Conservation (phyloP, 1,284 basidiomycete species). For the Macrocystidia cucumis region DNA sequence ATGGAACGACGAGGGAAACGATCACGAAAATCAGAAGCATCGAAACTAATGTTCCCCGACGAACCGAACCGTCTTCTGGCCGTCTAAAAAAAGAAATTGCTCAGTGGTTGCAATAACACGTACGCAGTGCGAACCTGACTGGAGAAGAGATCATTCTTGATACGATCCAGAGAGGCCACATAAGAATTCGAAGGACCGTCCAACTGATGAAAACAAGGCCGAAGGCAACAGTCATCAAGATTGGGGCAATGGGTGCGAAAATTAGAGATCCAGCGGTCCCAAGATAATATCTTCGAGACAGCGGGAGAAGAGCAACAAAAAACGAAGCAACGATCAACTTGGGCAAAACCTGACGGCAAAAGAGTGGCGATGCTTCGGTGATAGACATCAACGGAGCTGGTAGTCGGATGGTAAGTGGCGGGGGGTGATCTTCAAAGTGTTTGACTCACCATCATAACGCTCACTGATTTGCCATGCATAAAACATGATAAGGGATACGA, state of each 20-base stretch:
- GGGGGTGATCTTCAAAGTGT: too few species aligned
- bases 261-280: conserved; percentile 46
- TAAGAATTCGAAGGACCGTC: conserved; percentile 36
- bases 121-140: too few species aligned
- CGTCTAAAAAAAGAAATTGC: too few species aligned
- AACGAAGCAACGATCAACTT: conserved; percentile 31
- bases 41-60: conserved; percentile 45
- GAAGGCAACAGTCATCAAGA: conserved; percentile 45
- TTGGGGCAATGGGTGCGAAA: conserved; percentile 44
- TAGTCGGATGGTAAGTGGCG: too few species aligned
- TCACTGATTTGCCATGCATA: conserved; percentile 34
- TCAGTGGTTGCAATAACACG: too few species aligned
- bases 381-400: too few species aligned
- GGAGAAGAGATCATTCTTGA: too few species aligned
- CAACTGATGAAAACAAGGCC: conserved; percentile 58
- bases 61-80: conserved; percentile 28
- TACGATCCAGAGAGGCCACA: conserved; percentile 34
- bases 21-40: conserved; percentile 55
- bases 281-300: conserved; percentile 45
- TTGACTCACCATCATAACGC: too few species aligned
- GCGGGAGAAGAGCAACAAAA: conserved; percentile 46
- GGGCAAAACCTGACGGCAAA: too few species aligned
- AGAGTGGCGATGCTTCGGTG: too few species aligned
- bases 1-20: conserved; percentile 74
- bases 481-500: conserved; percentile 50